Conservation (phyloP, 441 rosid species). For the Erodium moschatum region DNA sequence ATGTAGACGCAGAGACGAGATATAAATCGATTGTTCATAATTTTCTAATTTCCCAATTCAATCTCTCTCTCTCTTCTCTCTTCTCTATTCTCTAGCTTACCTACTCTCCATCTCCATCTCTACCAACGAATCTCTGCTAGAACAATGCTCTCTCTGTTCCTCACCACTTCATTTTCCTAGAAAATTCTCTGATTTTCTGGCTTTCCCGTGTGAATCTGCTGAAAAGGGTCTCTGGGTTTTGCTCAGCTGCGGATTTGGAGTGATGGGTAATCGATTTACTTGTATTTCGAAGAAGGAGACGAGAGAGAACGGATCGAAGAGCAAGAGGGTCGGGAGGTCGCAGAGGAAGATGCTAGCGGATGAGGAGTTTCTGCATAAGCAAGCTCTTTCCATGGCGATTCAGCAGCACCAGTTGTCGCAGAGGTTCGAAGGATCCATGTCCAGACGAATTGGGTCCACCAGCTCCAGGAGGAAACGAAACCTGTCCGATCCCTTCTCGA, state of each 20-base stretch:
- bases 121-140: too few relatives aligned
- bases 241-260: conserved; percentile 9
- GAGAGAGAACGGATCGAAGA: conserved; percentile 40
- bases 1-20: too few relatives aligned
- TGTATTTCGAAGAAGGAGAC: conserved; percentile 47
- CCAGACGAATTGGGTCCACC: conserved; percentile 79
- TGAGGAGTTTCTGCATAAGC: conserved; percentile 58
- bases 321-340: conserved; percentile 62
- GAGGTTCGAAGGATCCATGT: conserved; percentile 96
- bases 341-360: conserved; percentile 60
- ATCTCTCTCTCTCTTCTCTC: too few relatives aligned
- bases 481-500: conserved; percentile 58
- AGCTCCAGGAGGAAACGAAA: conserved; percentile 51
- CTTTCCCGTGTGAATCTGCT: neutral
- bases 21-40: too few relatives aligned
- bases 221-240: conserved; percentile 13
- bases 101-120: too few relatives aligned
- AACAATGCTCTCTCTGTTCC: too few relatives aligned
- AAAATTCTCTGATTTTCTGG: neutral
- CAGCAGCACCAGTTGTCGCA: conserved; percentile 84
- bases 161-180: neutral
- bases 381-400: conserved; percentile 64
- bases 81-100: too few relatives aligned
- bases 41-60: too few relatives aligned
- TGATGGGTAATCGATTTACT: conserved; percentile 50